A percentile compares a stretch with the other conserved stretches of the same genome.
Evolutionary conservation across 2,329 filamentous ascomycete species (phyloP).

Genomic region (Zymoseptoria passerinii): DNA sequence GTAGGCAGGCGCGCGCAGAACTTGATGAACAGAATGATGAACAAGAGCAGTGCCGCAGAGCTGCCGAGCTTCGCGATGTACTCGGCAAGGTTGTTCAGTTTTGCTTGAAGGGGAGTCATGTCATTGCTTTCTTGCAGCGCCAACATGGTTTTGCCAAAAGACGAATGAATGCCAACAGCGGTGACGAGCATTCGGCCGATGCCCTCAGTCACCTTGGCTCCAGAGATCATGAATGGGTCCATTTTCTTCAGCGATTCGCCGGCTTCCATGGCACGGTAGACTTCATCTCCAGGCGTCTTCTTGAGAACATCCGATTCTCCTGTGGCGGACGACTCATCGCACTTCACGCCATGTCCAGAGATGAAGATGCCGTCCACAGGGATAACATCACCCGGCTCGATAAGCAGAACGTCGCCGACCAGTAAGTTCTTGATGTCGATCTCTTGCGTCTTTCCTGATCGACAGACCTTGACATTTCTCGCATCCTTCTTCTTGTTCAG

Average conservation of each 20-base stretch:
- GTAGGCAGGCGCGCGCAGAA: constrained; percentile 63
- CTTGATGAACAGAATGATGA: constrained; percentile 77
- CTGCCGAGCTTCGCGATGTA: constrained; percentile 74
- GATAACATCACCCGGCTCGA: constrained; percentile 66
- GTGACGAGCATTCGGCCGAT: constrained; percentile 70
- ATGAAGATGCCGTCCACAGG: constrained; percentile 66
- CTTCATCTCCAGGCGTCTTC: constrained; percentile 58
- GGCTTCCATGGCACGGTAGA: constrained; percentile 56
- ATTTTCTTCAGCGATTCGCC: constrained; percentile 56
- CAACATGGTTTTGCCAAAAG: constrained; percentile 70
- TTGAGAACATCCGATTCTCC: constrained; percentile 67
- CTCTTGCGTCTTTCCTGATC: constrained; percentile 63
- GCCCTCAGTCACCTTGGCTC: constrained; percentile 68
- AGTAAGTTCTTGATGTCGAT: constrained; percentile 63
- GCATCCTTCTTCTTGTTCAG: constrained; percentile 74
- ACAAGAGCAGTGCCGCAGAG: constrained; percentile 67
- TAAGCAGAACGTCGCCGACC: constrained; percentile 64
- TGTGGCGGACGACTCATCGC: constrained; percentile 67
- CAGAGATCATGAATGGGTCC: constrained; percentile 82
- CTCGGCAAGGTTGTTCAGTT: constrained; percentile 67
- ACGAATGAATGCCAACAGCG: constrained; percentile 64
- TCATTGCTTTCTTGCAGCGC: constrained; percentile 68
- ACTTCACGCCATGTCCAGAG: constrained; percentile 58
- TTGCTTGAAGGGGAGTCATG: constrained; percentile 69
- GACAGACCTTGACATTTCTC: constrained; percentile 62